Evolutionary conservation across 1,139 yeast genomes (phyloP).

Genomic region (Eremothecium sinecaudum): DNA sequence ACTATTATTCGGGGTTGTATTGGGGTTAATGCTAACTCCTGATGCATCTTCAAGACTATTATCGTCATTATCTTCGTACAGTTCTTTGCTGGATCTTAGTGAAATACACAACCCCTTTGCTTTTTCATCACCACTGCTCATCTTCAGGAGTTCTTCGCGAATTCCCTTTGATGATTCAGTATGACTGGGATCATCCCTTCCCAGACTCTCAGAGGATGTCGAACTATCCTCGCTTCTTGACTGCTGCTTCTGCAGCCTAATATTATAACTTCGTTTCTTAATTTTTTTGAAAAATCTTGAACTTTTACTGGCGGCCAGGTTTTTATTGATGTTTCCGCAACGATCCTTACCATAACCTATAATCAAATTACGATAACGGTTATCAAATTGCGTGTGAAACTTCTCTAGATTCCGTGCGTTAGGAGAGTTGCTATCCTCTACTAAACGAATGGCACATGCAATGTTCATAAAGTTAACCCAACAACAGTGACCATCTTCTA

Average conservation of each 20-base stretch:
- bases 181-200: slow-evolving; percentile 1
- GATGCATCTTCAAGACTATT: too few species aligned
- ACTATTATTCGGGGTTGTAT: too few species aligned
- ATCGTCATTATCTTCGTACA: too few species aligned
- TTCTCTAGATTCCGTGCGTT: slow-evolving; percentile 26
- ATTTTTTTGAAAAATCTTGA: slow-evolving; percentile 37
- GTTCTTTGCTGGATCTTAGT: too few species aligned
- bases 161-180: neutral
- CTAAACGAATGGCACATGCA: slow-evolving; percentile 65
- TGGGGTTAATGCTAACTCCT: too few species aligned
- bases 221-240: neutral
- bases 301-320: slow-evolving; percentile 25
- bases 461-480: slow-evolving; percentile 72
- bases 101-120: too few species aligned
- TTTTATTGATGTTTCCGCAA: slow-evolving; percentile 56
- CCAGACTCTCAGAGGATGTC: neutral
- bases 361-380: slow-evolving; percentile 47
- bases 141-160: too few species aligned
- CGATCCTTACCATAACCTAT: slow-evolving; percentile 75
- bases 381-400: slow-evolving; percentile 35
- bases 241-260: slow-evolving; percentile 17
- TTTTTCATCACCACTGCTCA: too few species aligned
- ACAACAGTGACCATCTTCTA: slow-evolving; percentile 68
- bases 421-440: slow-evolving; percentile 45
- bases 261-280: slow-evolving; percentile 25